Evolutionary conservation across 192 early-diverging fungal genomes (phyloP).

Genomic region (Cetraspora pellucida): DNA sequence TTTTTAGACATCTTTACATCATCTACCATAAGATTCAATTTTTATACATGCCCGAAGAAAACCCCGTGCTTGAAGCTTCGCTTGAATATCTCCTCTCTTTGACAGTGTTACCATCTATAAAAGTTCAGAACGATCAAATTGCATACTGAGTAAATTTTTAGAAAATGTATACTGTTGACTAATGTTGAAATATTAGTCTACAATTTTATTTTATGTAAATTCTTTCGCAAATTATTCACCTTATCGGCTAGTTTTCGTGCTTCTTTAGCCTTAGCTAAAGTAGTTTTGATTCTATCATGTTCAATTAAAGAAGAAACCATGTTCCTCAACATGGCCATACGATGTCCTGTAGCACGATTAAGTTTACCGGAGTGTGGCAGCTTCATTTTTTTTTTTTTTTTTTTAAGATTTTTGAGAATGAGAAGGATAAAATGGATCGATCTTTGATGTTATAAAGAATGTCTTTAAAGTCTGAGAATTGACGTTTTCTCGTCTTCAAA

Average conservation of each 20-base stretch:
- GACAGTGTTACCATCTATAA: slow-evolving; percentile 79
- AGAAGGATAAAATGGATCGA: too few species aligned
- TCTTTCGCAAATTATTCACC: slow-evolving; percentile 40
- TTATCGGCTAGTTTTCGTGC: slow-evolving; percentile 83
- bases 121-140: too few species aligned
- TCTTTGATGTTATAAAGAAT: too few species aligned
- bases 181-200: not conserved
- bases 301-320: slow-evolving; percentile 82
- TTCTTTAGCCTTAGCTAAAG: slow-evolving; percentile 89
- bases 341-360: slow-evolving; percentile 64
- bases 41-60: slow-evolving; percentile 54
- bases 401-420: too few species aligned
- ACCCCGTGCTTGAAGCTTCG: slow-evolving; percentile 58
- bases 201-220: not conserved
- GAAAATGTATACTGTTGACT: not conserved
- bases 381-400: too few species aligned
- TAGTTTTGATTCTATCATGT: slow-evolving; percentile 91
- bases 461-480: too few species aligned
- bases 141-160: too few species aligned
- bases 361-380: slow-evolving; percentile 50
- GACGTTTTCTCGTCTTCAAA: too few species aligned
- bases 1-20: not conserved
- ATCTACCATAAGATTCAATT: not conserved
- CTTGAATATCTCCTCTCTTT: slow-evolving; percentile 70
- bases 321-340: slow-evolving; percentile 80